phyloP scores from a whole-genome alignment of 73 alveolate species.

The Diophrys sp. region DNA sequence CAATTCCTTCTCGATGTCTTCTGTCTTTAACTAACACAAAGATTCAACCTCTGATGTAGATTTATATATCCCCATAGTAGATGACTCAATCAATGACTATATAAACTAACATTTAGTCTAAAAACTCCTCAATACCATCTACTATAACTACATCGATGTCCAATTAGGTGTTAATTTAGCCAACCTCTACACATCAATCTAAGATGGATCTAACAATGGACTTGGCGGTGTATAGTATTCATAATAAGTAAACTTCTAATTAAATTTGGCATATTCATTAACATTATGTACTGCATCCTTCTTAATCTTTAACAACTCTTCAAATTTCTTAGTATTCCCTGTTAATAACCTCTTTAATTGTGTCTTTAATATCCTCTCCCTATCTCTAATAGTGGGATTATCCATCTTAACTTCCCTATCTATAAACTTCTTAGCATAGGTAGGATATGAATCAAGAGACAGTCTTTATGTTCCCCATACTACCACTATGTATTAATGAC shows the following conservation, averaged over 20 bases:
- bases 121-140: neutral
- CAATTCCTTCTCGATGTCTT: slow-evolving; percentile 6
- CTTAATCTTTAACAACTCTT: neutral
- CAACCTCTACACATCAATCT: neutral
- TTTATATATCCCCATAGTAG: neutral
- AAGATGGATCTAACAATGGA: too few relatives aligned
- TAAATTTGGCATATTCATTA: neutral
- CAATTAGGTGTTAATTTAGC: neutral
- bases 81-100: neutral
- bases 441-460: neutral
- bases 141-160: neutral
- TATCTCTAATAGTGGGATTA: neutral
- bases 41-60: neutral
- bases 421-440: neutral
- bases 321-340: neutral
- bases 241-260: too few relatives aligned
- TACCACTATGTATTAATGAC: neutral
- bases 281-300: neutral
- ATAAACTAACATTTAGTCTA: neutral
- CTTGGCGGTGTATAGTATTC: too few relatives aligned
- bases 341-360: too few relatives aligned
- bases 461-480: neutral
- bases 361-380: neutral
- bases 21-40: neutral
- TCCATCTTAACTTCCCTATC: neutral